Conservation (phyloP, 345 rosid genomes). For the Melaleuca alternifolia region DNA sequence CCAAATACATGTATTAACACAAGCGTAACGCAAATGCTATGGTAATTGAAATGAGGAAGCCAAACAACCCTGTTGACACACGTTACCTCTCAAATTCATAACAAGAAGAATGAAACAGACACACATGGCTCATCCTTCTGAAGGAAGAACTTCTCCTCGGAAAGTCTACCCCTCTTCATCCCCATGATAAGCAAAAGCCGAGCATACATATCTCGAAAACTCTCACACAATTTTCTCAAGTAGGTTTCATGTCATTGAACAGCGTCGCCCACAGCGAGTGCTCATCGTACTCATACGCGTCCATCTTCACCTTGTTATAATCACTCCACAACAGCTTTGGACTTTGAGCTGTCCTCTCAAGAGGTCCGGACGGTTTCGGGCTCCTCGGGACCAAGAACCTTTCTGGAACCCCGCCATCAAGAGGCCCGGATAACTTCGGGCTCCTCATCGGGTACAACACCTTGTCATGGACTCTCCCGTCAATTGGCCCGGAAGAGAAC, state of each 20-base stretch:
- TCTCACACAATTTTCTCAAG: conserved; percentile 14
- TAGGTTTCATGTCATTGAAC: conserved; percentile 77
- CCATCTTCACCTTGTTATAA: conserved; percentile 3
- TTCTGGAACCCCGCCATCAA: conserved; percentile 6
- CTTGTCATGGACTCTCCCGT: conserved; percentile 23
- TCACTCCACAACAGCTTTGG: neutral
- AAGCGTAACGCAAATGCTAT: neutral
- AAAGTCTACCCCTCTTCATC: neutral
- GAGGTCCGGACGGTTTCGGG: conserved; percentile 3
- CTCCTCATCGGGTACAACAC: conserved; percentile 14
- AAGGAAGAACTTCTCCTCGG: neutral
- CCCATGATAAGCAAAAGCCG: neutral
- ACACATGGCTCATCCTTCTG: neutral
- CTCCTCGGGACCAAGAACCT: conserved; percentile 1
- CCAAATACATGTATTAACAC: neutral
- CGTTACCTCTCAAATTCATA: neutral
- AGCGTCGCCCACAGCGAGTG: conserved; percentile 47
- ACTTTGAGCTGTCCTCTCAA: neutral
- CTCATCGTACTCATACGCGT: conserved; percentile 21
- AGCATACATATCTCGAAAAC: neutral
- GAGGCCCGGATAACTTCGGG: conserved; percentile 36
- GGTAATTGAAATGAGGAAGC: neutral
- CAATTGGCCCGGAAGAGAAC: conserved; percentile 33
- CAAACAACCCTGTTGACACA: neutral
- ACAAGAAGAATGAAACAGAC: neutral